phyloP scores from a whole-genome alignment of 2,329 filamentous ascomycete genomes.

The Aspergillus glaucus region DNA sequence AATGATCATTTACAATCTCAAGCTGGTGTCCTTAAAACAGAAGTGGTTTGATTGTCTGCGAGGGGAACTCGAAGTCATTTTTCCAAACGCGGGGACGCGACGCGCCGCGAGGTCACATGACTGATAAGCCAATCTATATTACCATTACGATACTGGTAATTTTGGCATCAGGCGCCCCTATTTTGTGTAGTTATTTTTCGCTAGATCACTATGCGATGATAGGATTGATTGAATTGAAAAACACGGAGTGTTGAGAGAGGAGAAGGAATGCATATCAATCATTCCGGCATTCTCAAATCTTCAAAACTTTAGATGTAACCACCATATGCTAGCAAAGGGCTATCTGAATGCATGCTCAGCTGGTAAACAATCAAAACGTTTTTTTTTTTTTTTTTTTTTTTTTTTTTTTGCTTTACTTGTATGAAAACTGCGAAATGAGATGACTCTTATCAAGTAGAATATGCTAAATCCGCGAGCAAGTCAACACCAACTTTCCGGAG shows the following conservation, averaged over 20 bases:
- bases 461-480: constrained; percentile 42
- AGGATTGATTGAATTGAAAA: no score
- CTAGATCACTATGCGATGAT: no score
- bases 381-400: no score
- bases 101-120: constrained; percentile 25
- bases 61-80: background rate
- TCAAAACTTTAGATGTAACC: no score
- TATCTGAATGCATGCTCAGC: background rate
- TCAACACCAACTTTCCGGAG: constrained; percentile 75
- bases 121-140: background rate
- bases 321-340: no score
- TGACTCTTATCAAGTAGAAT: constrained; percentile 19
- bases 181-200: no score
- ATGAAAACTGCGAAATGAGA: no score
- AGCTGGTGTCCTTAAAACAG: no score
- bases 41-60: background rate
- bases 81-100: constrained; percentile 16
- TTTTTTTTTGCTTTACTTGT: no score
- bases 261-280: no score
- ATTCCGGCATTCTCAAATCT: no score
- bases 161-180: background rate
- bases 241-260: no score
- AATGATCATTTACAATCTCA: constrained; percentile 3
- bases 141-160: background rate
- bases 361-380: background rate